phyloP scores from a whole-genome alignment of 2,329 filamentous ascomycete species.

The Colletotrichum eremochloae region DNA sequence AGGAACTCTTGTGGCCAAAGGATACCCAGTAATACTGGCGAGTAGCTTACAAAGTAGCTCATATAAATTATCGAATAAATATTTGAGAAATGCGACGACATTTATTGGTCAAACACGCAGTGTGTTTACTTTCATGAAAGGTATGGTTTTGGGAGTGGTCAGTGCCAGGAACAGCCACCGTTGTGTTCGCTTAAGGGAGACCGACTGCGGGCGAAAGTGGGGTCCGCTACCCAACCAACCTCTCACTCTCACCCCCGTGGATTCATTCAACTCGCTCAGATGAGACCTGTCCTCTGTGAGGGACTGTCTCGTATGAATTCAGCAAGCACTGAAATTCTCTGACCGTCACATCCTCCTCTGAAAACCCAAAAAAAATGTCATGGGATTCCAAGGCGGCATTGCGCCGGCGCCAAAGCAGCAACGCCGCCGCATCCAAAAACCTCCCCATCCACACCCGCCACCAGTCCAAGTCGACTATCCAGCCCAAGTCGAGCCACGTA shows the following conservation, averaged over 20 bases:
- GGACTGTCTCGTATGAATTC: background rate
- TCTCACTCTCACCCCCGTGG: constrained; percentile 11
- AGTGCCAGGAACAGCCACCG: constrained; percentile 3
- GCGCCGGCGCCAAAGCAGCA: constrained; percentile 64
- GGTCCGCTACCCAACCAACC: constrained; percentile 20
- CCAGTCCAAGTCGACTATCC: constrained; percentile 53
- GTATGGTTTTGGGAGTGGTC: background rate
- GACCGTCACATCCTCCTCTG: background rate
- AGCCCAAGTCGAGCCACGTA: constrained; percentile 72
- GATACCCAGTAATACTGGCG: constrained; percentile 52
- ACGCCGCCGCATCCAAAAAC: constrained; percentile 52
- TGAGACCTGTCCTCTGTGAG: constrained; percentile 25
- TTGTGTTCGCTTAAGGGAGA: constrained; percentile 33
- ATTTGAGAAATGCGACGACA: background rate
- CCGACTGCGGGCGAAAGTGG: constrained; percentile 25
- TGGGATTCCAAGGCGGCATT: constrained; percentile 54
- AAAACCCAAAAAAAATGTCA: constrained; percentile 48
- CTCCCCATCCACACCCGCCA: constrained; percentile 59
- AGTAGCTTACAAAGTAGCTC: no score
- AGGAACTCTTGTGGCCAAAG: constrained; percentile 83
- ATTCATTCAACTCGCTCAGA: constrained; percentile 12
- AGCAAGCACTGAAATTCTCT: no score
- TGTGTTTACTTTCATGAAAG: background rate
- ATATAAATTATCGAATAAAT: background rate
- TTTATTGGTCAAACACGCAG: background rate